Conservation (phyloP, 108 stramenopile species). For the Nitzschia putrida region DNA sequence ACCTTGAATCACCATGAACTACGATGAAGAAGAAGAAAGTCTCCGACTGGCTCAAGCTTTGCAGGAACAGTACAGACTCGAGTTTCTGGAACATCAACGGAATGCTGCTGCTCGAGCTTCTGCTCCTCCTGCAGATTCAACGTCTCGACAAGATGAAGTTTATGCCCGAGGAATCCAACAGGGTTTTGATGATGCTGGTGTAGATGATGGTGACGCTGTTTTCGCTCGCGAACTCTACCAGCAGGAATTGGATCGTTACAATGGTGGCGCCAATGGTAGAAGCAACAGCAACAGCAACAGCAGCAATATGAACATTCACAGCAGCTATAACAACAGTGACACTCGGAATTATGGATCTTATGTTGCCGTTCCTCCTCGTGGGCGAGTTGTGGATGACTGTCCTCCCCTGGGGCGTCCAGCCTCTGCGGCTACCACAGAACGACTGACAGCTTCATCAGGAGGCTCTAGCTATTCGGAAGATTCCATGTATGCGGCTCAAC, state of each 20-base stretch:
- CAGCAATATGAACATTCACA: not conserved
- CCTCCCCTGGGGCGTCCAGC: not conserved
- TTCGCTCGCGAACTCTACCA: constrained; percentile 16
- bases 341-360: not conserved
- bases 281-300: not conserved
- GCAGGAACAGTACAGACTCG: constrained; percentile 27
- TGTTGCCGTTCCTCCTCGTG: not conserved
- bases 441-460: too few species aligned
- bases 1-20: too few species aligned
- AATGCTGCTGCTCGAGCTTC: not conserved
- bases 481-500: not conserved
- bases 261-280: too few species aligned
- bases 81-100: constrained; percentile 1
- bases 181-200: constrained; percentile 17
- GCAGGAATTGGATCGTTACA: constrained; percentile 20
- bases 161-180: not conserved
- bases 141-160: not conserved
- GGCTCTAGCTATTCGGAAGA: too few species aligned
- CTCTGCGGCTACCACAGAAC: not conserved
- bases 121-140: not conserved
- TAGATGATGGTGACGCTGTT: constrained; percentile 6
- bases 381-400: constrained; percentile 6
- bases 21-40: too few species aligned
- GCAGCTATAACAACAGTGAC: constrained; percentile 3
- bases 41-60: constrained; percentile 11